Percentiles rank a stretch among this genome's conserved stretches.
These are phyloP conservation scores for Inga oerstediana DNA, from an alignment of 306 rosid genomes.

Conservation along the genomic window DNA sequence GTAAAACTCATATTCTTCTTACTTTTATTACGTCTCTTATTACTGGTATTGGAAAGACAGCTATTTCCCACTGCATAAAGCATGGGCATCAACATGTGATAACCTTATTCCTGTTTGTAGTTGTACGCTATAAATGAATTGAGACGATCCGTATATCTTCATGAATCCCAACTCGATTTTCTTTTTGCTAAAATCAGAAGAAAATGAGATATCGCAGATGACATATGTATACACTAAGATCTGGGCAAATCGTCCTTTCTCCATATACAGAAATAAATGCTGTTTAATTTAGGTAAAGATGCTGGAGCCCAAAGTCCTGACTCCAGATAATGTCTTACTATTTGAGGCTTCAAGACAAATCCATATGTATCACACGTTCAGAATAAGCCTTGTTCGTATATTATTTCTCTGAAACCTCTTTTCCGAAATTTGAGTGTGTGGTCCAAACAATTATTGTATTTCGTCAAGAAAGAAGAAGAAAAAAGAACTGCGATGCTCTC, in stretches of 20 bases:
- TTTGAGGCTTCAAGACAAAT: neutral
- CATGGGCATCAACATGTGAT: constrained; percentile 11
- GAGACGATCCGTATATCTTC: neutral
- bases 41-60: neutral
- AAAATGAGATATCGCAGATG: neutral
- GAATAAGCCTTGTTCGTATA: neutral
- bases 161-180: neutral
- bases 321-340: neutral
- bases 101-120: neutral
- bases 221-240: neutral
- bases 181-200: neutral
- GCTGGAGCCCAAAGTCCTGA: neutral
- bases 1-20: neutral
- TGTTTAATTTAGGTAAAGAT: neutral
- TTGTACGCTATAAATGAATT: neutral
- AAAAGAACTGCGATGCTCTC: neutral
- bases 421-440: neutral
- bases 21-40: neutral
- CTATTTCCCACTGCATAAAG: neutral
- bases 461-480: neutral
- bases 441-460: neutral
- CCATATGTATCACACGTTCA: neutral
- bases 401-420: neutral
- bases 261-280: neutral
- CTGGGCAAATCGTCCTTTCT: neutral